Conservation (phyloP, 805 yeast species). For the Metschnikowia colocasiae region DNA sequence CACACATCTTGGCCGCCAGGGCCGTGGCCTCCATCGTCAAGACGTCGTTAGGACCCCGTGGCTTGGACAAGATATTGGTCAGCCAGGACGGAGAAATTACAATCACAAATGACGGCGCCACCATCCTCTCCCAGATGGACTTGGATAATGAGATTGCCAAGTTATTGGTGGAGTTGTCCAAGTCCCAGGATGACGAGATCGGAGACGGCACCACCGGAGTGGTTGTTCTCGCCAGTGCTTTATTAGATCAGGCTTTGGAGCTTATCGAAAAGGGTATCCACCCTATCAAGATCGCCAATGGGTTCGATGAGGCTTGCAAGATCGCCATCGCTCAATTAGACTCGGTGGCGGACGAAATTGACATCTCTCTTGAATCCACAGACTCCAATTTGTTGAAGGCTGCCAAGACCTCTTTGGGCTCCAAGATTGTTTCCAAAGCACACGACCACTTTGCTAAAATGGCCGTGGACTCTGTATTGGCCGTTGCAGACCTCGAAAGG, state of each 20-base stretch:
- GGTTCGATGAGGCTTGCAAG: conserved; percentile 95
- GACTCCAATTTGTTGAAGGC: conserved; percentile 74
- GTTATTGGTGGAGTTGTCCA: conserved; percentile 86
- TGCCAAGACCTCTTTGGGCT: conserved; percentile 91
- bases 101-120: conserved; percentile 98
- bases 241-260: conserved; percentile 90
- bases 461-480: conserved; percentile 94
- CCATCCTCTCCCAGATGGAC: conserved; percentile 93
- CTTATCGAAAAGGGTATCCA: conserved; percentile 95
- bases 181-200: conserved; percentile 95
- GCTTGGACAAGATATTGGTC: conserved; percentile 93
- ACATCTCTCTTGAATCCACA: conserved; percentile 44
- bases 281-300: conserved; percentile 94
- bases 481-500: conserved; percentile 88
- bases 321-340: conserved; percentile 80
- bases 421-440: conserved; percentile 90
- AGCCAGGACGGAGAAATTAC: conserved; percentile 97
- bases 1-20: conserved; percentile 92
- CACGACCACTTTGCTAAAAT: conserved; percentile 92
- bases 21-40: conserved; percentile 89
- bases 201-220: conserved; percentile 99
- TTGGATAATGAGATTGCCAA: conserved; percentile 95
- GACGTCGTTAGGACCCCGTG: conserved; percentile 95
- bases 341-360: conserved; percentile 63
- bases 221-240: conserved; percentile 91